A percentile compares a stretch with the other conserved stretches of the same genome.
Conservation (phyloP, 768 basidiomycete genomes). For the Grammothele lineata region DNA sequence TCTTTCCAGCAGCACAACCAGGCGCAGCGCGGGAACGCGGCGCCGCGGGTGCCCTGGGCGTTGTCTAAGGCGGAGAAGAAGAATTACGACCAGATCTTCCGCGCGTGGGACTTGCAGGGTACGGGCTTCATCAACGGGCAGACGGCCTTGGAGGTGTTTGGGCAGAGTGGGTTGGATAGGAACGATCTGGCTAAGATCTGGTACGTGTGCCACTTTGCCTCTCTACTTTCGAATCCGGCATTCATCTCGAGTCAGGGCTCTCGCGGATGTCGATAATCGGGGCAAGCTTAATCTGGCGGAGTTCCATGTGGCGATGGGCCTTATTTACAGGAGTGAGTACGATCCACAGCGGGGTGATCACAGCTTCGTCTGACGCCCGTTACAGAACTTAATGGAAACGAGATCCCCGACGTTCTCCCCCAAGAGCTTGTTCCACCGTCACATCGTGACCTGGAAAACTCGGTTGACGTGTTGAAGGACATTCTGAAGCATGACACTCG, state of each 20-base stretch:
- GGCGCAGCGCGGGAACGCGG: slow-evolving; percentile 56
- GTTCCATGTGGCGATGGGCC: slow-evolving; percentile 97
- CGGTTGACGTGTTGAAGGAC: slow-evolving; percentile 85
- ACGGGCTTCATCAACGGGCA: slow-evolving; percentile 84
- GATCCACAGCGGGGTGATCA: neutral
- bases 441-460: slow-evolving; percentile 79
- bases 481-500: slow-evolving; percentile 85
- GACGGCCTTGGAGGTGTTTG: slow-evolving; percentile 89
- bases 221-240: neutral
- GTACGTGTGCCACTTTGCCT: slow-evolving; percentile 41
- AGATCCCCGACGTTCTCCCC: slow-evolving; percentile 83
- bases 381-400: slow-evolving; percentile 86
- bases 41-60: slow-evolving; percentile 80
- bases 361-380: neutral
- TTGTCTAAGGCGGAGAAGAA: slow-evolving; percentile 90
- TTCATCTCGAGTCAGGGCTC: slow-evolving; percentile 52
- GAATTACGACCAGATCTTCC: slow-evolving; percentile 93
- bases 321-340: slow-evolving; percentile 89
- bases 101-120: slow-evolving; percentile 85
- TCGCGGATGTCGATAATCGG: slow-evolving; percentile 90
- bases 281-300: slow-evolving; percentile 95
- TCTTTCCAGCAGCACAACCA: slow-evolving; percentile 88
- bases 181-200: slow-evolving; percentile 93
- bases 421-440: slow-evolving; percentile 91
- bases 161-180: slow-evolving; percentile 83